phyloP scores from a whole-genome alignment of 805 yeast species.

The Kuraishia floccosa region DNA sequence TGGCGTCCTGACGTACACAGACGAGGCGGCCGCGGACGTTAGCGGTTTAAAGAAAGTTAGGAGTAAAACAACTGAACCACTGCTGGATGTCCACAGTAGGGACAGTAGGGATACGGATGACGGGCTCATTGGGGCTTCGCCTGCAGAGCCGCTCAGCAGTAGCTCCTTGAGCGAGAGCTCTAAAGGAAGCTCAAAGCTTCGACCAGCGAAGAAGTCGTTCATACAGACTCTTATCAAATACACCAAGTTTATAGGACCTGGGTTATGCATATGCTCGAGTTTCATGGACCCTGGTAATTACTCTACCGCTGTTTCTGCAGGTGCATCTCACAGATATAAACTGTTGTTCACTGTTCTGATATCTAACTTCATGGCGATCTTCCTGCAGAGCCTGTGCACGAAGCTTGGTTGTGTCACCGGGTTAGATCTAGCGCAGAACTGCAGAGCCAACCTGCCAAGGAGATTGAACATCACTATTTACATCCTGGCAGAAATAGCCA shows the following conservation, averaged over 20 bases:
- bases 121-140: too few relatives aligned
- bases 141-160: too few relatives aligned
- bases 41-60: too few relatives aligned
- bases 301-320: conserved; percentile 89
- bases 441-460: conserved; percentile 62
- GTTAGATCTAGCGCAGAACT: conserved; percentile 77
- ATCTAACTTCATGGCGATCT: conserved; percentile 79
- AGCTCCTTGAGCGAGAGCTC: too few relatives aligned
- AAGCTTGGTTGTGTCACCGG: conserved; percentile 94
- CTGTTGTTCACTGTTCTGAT: conserved; percentile 67
- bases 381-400: conserved; percentile 76
- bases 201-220: too few relatives aligned
- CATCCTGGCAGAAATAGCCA: conserved; percentile 78
- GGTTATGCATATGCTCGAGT: conserved; percentile 88
- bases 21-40: too few relatives aligned
- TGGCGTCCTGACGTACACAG: too few relatives aligned
- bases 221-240: conserved; percentile 24
- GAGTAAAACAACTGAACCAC: too few relatives aligned
- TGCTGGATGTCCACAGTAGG: too few relatives aligned
- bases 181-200: too few relatives aligned
- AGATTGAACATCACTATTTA: conserved; percentile 53
- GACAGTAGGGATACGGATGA: too few relatives aligned
- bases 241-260: conserved; percentile 69
- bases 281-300: conserved; percentile 98
- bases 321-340: conserved; percentile 77